A percentile compares a stretch with the other conserved stretches of the same genome.
These are phyloP conservation scores for Xylariaceae sp. DNA, from an alignment of 2,329 filamentous ascomycete species.

Conservation along the genomic window DNA sequence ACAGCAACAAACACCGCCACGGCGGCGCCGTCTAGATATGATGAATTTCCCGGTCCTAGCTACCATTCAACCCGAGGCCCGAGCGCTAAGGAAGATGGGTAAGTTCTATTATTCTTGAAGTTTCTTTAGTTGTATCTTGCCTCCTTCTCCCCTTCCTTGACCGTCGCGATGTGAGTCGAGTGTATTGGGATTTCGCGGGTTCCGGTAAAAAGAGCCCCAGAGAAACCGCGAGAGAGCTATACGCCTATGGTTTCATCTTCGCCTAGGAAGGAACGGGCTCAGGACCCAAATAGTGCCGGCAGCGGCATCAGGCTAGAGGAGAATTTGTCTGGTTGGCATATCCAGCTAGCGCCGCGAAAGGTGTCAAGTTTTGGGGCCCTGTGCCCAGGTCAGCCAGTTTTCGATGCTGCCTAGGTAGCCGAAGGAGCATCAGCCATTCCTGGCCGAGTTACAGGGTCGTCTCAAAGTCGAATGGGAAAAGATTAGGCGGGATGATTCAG, in stretches of 20 bases:
- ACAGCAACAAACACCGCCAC: constrained; percentile 25
- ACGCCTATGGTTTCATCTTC: constrained; percentile 15
- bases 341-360: constrained; percentile 21
- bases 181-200: too few species aligned
- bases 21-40: constrained; percentile 25
- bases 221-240: too few species aligned
- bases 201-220: too few species aligned
- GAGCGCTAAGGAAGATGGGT: constrained; percentile 88
- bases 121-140: constrained; percentile 19
- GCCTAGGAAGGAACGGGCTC: constrained; percentile 19
- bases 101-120: constrained; percentile 46
- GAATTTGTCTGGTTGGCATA: constrained; percentile 22
- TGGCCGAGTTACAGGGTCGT: constrained; percentile 23
- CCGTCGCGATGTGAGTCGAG: too few species aligned
- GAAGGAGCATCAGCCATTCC: constrained; percentile 21
- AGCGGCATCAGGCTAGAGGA: constrained; percentile 22
- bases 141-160: constrained; percentile 4
- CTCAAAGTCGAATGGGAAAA: constrained; percentile 13
- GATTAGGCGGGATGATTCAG: constrained; percentile 20
- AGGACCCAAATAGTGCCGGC: constrained; percentile 15
- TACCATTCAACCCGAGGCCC: constrained; percentile 44
- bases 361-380: constrained; percentile 19
- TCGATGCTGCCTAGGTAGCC: constrained; percentile 24
- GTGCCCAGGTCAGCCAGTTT: constrained; percentile 24
- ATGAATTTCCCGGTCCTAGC: constrained; percentile 30